A percentile compares a stretch with the other conserved stretches of the same genome.
These are phyloP conservation scores for Isatis tinctoria DNA, from an alignment of 345 rosid genomes.

Conservation along the genomic window DNA sequence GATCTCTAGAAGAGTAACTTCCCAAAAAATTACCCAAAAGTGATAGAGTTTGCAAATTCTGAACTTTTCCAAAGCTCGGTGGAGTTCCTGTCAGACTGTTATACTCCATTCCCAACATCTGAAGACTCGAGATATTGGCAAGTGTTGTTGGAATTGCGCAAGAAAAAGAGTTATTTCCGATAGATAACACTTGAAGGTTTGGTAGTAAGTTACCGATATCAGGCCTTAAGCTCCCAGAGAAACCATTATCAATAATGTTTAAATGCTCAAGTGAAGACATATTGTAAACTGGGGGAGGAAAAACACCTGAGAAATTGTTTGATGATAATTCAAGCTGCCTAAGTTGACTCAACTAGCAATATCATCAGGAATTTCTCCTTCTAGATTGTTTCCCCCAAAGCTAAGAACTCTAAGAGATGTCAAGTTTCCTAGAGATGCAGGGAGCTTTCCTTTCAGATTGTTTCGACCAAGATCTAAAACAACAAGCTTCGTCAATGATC, in stretches of 20 bases:
- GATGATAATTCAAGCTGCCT: neutral
- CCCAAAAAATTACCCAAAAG: neutral
- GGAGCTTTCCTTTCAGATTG: constrained; percentile 27
- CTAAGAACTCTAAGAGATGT: neutral
- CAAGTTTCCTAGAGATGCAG: neutral
- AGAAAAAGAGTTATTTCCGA: constrained; percentile 17
- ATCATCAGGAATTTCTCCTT: neutral
- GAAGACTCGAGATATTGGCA: constrained; percentile 28
- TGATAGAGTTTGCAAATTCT: neutral
- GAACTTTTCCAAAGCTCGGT: neutral
- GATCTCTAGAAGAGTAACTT: neutral
- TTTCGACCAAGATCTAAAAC: neutral
- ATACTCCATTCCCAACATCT: neutral
- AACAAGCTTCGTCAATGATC: constrained; percentile 4
- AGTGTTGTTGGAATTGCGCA: constrained; percentile 31
- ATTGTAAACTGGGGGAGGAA: constrained; percentile 30
- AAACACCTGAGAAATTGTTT: constrained; percentile 1
- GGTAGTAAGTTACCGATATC: neutral
- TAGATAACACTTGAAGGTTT: neutral
- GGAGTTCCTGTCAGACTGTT: neutral
- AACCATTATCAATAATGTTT: fast-evolving
- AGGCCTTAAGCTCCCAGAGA: constrained; percentile 30
- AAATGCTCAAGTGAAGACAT: neutral
- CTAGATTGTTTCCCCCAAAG: neutral
- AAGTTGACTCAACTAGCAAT: neutral